Evolutionary conservation across 2,329 filamentous ascomycete species (phyloP), one percentile per base, ranked within the genome.

Genomic region (Mycogone perniciosa): DNA sequence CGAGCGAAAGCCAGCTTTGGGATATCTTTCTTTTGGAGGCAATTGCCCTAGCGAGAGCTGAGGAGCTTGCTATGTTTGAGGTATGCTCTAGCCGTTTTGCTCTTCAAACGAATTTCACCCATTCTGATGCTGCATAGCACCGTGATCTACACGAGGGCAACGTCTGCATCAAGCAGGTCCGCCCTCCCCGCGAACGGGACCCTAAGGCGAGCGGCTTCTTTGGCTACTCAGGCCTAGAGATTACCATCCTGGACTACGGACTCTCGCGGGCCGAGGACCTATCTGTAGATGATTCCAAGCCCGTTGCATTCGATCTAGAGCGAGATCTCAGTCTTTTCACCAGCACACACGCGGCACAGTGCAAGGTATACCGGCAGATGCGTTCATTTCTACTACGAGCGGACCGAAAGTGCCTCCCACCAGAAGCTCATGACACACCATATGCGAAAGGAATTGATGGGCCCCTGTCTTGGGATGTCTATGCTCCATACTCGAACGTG

Each of bases 81-180:
- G 80, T 81, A 63, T 50, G 52, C 9, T 5, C 13, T 1, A 13
- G 7, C 7, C 38, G 31, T 50, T 10, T 31, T 6, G 26, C 2
- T 5, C 44, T 29, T 8, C n/a, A 20, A 4, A n/a, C 8, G 8
- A n/a, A 13, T 42, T 27, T 3, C 31, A 38, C 4, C 6, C 38
- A 27, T 5, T 5, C 10, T 6, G n/a, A 30, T 39, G 31, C 60
- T 61, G 50, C 9, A 9, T 37, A 83, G 79, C 82, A 85, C 58
- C 78, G 82, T 5, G 82, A 85, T 58, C 69, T 85, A 4, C 82
- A 85, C 57, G 81, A 85, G 56, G 81, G 81, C 4, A 85, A 85
- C 56, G 64, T 85, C 11, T 85, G 82, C 55, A 72, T 85, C 44
- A 72, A 74, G 4, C 73, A 71, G 47, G 65, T 69, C 1, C 61